Evolutionary conservation across 352 stramenopile species (phyloP).

Genomic region (Globisporangium rhizosaccharum): DNA sequence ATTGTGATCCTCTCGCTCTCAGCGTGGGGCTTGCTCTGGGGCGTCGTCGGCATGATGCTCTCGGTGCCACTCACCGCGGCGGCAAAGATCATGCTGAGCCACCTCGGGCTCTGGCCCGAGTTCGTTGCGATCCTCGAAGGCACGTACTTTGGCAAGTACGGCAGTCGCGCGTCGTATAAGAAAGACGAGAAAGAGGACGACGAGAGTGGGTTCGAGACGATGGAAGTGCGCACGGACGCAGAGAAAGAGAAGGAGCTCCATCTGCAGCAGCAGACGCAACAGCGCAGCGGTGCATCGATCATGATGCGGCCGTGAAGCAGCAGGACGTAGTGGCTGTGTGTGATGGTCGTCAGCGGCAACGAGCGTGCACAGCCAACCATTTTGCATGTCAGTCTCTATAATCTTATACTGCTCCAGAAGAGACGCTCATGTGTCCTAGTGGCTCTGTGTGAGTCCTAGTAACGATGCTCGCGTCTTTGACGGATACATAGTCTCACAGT

Average conservation of each 20-base stretch:
- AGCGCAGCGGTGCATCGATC: conserved; percentile 7
- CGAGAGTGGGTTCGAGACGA: conserved; percentile 49
- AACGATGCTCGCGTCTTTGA: neutral
- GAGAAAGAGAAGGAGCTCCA: conserved; percentile 45
- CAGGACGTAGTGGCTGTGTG: neutral
- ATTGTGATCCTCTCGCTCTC: conserved; percentile 86
- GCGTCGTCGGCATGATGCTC: conserved; percentile 87
- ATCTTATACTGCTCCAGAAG: neutral
- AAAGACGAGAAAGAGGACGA: conserved; percentile 61
- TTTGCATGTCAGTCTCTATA: neutral
- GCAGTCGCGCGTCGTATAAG: conserved; percentile 62
- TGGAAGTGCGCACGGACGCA: conserved; percentile 65
- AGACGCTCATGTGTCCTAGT: neutral
- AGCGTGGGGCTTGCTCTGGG: conserved; percentile 83
- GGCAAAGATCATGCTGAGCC: conserved; percentile 85
- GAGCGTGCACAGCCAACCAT: too few species aligned
- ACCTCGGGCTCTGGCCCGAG: conserved; percentile 82
- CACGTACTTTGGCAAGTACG: conserved; percentile 81
- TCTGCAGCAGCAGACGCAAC: conserved; percentile 14
- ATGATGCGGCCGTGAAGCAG: conserved; percentile 26
- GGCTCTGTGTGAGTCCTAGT: neutral
- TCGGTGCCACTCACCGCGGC: conserved; percentile 80
- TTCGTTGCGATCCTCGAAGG: conserved; percentile 84
- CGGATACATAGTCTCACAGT: neutral
- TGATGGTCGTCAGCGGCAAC: too few species aligned